phyloP scores from a whole-genome alignment of 2,329 filamentous ascomycete genomes.

The Tetracladium maxilliforme region DNA sequence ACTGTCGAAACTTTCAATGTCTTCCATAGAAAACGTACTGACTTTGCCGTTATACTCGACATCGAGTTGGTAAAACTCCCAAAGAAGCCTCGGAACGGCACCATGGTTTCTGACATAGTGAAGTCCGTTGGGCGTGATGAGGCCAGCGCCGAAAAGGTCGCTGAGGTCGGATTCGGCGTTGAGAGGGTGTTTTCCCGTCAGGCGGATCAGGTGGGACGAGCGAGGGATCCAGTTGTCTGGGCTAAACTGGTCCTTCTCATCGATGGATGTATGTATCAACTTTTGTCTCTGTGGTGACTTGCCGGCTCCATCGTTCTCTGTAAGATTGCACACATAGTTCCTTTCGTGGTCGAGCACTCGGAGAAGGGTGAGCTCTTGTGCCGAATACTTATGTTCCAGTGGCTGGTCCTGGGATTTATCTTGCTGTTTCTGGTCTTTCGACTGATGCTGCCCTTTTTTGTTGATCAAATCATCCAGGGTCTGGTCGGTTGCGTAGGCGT shows the following conservation, averaged over 20 bases:
- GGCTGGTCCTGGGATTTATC: constrained; percentile 14
- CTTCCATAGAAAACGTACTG: constrained; percentile 23
- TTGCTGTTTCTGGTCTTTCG: constrained; percentile 9
- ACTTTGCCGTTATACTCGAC: constrained; percentile 21
- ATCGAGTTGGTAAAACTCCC: constrained; percentile 31
- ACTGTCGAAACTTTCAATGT: constrained; percentile 23
- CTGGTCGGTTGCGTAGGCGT: too few relatives aligned
- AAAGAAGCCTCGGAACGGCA: constrained; percentile 31
- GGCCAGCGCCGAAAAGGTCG: constrained; percentile 25
- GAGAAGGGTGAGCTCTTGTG: constrained; percentile 26
- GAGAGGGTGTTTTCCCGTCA: constrained; percentile 36
- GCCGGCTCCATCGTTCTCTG: constrained; percentile 25
- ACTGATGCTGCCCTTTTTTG: too few relatives aligned
- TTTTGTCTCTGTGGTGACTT: constrained; percentile 18
- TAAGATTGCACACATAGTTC: constrained; percentile 21
- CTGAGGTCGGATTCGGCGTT: constrained; percentile 30
- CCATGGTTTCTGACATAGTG: constrained; percentile 39
- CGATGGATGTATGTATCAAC: constrained; percentile 18
- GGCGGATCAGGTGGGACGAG: constrained; percentile 26
- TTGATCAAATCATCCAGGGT: too few relatives aligned
- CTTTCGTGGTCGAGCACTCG: constrained; percentile 25
- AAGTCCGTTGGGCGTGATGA: constrained; percentile 33
- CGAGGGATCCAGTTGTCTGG: constrained; percentile 39
- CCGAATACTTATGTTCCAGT: constrained; percentile 18
- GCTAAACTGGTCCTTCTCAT: constrained; percentile 32